Percentiles rank a stretch among this genome's conserved stretches.
Conservation (phyloP, 2,329 filamentous ascomycete species). For the Neofusicoccum cordaticola region DNA sequence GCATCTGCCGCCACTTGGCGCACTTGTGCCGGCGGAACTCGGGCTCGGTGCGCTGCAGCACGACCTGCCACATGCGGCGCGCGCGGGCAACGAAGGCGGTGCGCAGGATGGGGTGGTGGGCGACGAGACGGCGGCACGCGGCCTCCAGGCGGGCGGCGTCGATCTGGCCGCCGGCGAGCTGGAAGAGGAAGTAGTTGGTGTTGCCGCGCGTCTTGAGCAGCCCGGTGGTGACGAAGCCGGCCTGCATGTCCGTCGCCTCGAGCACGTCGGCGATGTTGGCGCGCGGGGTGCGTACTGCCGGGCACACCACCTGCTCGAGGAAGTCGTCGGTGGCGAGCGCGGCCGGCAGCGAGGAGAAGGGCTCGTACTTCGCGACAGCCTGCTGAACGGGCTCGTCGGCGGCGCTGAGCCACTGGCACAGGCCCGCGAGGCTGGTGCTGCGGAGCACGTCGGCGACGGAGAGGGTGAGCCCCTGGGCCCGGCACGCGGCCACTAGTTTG, state of each 20-base stretch:
- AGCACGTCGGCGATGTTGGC: background rate
- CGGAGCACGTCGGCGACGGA: slow-evolving; percentile 1
- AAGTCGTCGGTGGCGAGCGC: background rate
- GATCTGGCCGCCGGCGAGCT: background rate
- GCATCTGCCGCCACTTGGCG: slow-evolving; percentile 23
- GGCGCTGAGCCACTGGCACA: background rate
- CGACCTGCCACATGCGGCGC: slow-evolving; percentile 34
- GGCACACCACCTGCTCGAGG: background rate
- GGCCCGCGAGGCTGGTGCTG: background rate
- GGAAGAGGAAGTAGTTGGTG: slow-evolving; percentile 2
- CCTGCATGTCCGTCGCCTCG: slow-evolving; percentile 4
- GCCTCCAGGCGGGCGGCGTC: background rate
- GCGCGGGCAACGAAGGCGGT: slow-evolving; percentile 35
- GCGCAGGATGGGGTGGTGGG: slow-evolving; percentile 33
- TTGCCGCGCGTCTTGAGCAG: background rate
- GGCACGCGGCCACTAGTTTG: slow-evolving; percentile 1
- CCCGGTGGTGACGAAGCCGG: background rate
- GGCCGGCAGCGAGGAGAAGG: background rate
- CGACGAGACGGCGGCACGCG: slow-evolving; percentile 25
- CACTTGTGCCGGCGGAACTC: slow-evolving; percentile 33
- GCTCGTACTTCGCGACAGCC: background rate
- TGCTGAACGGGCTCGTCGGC: background rate
- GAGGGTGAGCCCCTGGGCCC: background rate
- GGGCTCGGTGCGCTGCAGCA: slow-evolving; percentile 30
- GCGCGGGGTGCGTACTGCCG: background rate